Percentiles rank a stretch among this genome's conserved stretches.
These are phyloP conservation scores for Xylaria multiplex DNA, from an alignment of 2,329 filamentous ascomycete genomes.

Conservation along the genomic window DNA sequence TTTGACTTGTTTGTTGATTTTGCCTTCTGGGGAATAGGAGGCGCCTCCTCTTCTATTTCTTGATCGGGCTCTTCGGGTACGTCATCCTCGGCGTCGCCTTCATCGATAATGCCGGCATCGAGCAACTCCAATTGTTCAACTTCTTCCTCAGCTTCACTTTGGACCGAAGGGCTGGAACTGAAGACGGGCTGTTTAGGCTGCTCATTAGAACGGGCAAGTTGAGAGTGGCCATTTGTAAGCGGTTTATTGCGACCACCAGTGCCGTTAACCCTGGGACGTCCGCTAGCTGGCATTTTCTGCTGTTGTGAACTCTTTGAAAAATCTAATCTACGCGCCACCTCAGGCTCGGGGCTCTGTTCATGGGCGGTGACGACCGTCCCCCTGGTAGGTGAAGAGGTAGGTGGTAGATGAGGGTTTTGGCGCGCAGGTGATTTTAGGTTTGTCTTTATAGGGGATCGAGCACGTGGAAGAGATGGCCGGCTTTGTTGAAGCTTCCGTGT, in stretches of 20 bases:
- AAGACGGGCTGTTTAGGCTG: conserved; percentile 47
- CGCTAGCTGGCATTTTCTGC: conserved; percentile 38
- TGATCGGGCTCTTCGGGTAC: conserved; percentile 35
- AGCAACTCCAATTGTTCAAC: conserved; percentile 44
- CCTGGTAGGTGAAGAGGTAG: conserved; percentile 60
- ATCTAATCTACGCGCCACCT: conserved; percentile 65
- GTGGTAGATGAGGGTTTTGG: conserved; percentile 67
- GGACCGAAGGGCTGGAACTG: neutral
- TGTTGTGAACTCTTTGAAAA: conserved; percentile 52
- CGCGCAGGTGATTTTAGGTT: conserved; percentile 69
- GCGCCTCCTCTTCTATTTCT: conserved; percentile 41
- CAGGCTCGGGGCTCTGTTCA: conserved; percentile 49
- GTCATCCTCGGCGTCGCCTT: conserved; percentile 24
- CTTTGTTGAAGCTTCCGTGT: conserved; percentile 62
- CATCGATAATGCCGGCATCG: conserved; percentile 41
- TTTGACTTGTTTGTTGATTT: conserved; percentile 43
- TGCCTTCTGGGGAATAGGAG: conserved; percentile 36
- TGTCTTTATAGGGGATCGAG: conserved; percentile 72
- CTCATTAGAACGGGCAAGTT: conserved; percentile 34
- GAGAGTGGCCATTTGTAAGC: conserved; percentile 37
- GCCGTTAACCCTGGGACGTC: conserved; percentile 44
- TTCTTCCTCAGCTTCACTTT: conserved; percentile 40
- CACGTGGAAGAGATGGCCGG: conserved; percentile 60
- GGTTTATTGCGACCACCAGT: conserved; percentile 40
- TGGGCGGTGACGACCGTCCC: conserved; percentile 49